A percentile compares a stretch with the other conserved stretches of the same genome.
phyloP scores from a whole-genome alignment of 2,329 filamentous ascomycete species.

The Talaromyces marneffei region DNA sequence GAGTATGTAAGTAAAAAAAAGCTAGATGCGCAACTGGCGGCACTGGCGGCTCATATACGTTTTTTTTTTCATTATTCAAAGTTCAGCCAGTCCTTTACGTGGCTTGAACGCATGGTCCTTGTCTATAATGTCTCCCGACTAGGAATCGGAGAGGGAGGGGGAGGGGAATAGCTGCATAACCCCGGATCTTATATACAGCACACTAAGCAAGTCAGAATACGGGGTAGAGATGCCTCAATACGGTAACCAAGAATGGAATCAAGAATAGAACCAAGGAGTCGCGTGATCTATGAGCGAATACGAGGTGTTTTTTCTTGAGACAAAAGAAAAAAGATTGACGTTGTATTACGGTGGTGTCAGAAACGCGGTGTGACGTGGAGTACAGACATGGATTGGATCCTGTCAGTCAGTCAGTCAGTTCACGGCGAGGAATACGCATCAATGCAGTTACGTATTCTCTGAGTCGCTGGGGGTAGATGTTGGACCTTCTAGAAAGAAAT shows the following conservation, averaged over 20 bases:
- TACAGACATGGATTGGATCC: neutral
- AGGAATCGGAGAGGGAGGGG: neutral
- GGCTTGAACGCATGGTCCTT: neutral
- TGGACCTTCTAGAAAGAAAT: neutral
- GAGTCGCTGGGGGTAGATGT: neutral
- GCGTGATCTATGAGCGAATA: neutral
- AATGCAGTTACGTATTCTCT: neutral
- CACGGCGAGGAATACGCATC: neutral
- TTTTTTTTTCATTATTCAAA: neutral
- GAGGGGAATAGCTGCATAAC: neutral
- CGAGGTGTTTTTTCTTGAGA: neutral
- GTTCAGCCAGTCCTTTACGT: neutral
- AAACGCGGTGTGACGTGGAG: conserved; percentile 12
- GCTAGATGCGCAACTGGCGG: neutral
- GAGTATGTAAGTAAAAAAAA: too few species aligned
- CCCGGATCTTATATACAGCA: neutral
- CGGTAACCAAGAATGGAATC: neutral
- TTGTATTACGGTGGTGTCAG: neutral
- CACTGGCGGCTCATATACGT: neutral
- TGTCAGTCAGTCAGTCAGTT: neutral
- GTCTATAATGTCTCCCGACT: neutral
- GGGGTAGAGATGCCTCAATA: neutral
- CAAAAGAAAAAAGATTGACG: neutral
- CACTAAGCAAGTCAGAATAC: neutral
- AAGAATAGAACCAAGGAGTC: neutral